These are phyloP conservation scores for Globisporangium paddicum DNA, from an alignment of 352 stramenopile genomes.

Conservation along the genomic window DNA sequence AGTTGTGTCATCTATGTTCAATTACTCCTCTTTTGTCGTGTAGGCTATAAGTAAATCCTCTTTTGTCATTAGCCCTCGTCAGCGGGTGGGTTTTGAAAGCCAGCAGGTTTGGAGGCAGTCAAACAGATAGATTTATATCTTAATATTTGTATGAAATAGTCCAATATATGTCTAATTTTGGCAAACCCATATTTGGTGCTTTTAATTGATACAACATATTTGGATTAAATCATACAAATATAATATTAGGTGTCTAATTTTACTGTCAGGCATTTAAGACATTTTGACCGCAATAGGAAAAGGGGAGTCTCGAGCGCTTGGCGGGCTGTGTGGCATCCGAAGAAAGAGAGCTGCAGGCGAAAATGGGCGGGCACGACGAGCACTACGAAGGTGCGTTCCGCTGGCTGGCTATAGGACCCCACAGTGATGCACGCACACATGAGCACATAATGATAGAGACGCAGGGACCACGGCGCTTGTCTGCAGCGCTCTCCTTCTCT, in stretches of 20 bases:
- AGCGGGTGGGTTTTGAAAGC: background rate
- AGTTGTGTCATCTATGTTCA: no score
- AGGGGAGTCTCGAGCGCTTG: slow-evolving; percentile 12
- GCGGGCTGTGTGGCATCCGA: slow-evolving; percentile 28
- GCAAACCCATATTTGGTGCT: background rate
- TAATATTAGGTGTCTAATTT: background rate
- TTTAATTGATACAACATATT: background rate
- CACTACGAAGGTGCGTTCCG: slow-evolving; percentile 58
- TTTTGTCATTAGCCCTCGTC: no score
- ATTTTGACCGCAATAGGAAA: background rate
- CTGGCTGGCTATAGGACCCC: background rate
- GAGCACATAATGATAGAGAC: background rate
- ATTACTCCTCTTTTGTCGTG: no score
- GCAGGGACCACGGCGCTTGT: background rate
- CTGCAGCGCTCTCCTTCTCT: background rate
- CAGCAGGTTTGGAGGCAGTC: background rate
- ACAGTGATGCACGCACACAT: no score
- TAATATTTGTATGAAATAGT: background rate
- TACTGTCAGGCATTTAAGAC: background rate
- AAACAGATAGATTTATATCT: background rate
- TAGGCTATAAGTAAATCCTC: no score
- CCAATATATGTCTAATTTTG: background rate
- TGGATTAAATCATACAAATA: background rate
- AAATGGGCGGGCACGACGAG: slow-evolving; percentile 57
- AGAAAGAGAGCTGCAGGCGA: slow-evolving; percentile 25